phyloP scores from a whole-genome alignment of 306 rosid species.

The Fragaria nilgerrensis region DNA sequence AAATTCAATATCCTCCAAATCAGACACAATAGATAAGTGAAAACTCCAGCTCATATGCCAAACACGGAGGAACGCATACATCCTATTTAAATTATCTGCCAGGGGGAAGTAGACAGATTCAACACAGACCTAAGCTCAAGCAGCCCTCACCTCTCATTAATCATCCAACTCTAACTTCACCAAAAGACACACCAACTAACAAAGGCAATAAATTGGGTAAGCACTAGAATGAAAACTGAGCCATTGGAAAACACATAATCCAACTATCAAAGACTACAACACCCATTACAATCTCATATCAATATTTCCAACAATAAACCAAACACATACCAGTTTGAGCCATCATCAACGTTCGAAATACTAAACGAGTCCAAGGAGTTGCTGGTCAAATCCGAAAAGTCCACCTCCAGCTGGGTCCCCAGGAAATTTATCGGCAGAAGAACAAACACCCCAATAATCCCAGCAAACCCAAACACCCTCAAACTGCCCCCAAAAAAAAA shows the following conservation, averaged over 20 bases:
- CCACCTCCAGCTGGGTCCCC: conserved; percentile 60
- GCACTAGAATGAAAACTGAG: too few relatives aligned
- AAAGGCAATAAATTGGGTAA: not conserved
- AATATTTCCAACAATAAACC: not conserved
- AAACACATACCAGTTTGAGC: conserved; percentile 68
- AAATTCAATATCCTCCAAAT: not conserved
- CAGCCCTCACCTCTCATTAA: not conserved
- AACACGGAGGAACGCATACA: not conserved
- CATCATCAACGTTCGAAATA: conserved; percentile 69
- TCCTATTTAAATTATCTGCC: not conserved
- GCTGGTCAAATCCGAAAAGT: conserved; percentile 49
- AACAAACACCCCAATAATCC: conserved; percentile 52
- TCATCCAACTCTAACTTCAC: not conserved
- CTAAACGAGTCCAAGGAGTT: conserved; percentile 81
- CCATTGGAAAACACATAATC: not conserved
- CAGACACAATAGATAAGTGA: not conserved
- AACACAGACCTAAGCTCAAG: not conserved
- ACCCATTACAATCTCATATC: not conserved
- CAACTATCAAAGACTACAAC: not conserved
- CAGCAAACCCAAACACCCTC: conserved; percentile 61
- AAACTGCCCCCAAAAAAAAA: conserved; percentile 43
- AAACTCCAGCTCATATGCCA: not conserved
- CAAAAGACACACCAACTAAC: not conserved
- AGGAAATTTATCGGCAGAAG: conserved; percentile 73
- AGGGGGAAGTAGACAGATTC: not conserved